Base-by-base conservation (phyloP, 192 early-diverging fungal species). In the Coemansia sp. region DNA sequence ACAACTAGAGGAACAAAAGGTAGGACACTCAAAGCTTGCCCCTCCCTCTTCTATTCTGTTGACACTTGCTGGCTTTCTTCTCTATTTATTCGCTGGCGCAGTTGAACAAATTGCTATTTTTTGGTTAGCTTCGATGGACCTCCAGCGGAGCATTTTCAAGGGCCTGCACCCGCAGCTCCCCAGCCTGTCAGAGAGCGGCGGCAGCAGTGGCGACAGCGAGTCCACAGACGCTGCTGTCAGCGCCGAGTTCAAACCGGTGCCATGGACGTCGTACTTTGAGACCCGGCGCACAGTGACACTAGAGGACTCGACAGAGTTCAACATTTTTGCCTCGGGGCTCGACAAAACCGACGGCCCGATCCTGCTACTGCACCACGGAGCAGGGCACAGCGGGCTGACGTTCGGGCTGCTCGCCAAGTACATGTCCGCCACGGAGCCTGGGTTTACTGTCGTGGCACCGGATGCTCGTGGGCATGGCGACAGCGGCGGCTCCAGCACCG, bases 321-420 rank as follows among this genome's bases (percentile, higher is more conserved):
- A 63, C 44, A 62, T 76, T 8, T 76, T 65, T 35, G 20, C 45
- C 29, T 55, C 53, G 44, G 57, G 67, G 1, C 35, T 54, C 0
- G 3, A 26, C 27, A 52, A 58, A 55, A 27, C 51, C 7, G 16
- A 18, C 0, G 77, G 75, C n/a, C 83, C 84, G 0, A 19, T 86
- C 3, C 88, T 89, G 73, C 73, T 89, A 21, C 62, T 87, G 52
- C 87, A 88, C 68, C 88, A 91, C 62, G 88, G 88, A n/a, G 88
- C 85, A 2, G 88, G 87, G 9, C 75, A 78, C 48, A 72, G 78
- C 2, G 85, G 67, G 0, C 59, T 86, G 21, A 78, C 84, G 1
- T 91, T 85, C 54, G 88, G 78, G 1, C 58, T 91, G 17, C 55
- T 73, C 3, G 71, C 79, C 17, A 75, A 72, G 38, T 47, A 74